Evolutionary conservation across 441 rosid species (phyloP), one percentile per base, ranked within the genome.

Genomic region (Populus trichocarpa): DNA sequence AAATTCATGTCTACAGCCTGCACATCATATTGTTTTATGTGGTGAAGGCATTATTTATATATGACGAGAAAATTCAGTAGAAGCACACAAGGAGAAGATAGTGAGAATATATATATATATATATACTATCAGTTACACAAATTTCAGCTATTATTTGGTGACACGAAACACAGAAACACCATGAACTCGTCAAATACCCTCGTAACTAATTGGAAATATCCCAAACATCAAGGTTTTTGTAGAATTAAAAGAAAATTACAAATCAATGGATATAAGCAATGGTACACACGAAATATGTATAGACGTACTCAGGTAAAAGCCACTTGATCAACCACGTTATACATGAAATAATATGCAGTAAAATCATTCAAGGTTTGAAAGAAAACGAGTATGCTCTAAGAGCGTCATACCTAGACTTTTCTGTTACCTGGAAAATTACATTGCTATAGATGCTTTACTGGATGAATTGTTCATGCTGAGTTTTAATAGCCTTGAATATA

Each of bases 1-100:
- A 85, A 94, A 96, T 83, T 93, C 98, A 42, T 94, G 99, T 76
- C 85, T 91, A 79, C 99, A 96, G 59, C 97, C 98, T 96, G 91
- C 85, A 82, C 22, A 75, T 30, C 38, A 18, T 3, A 67, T 63
- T 9, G 12, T 36, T 46, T 23, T 61, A 25, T 25, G 2, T 11
- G n/a, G 30, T 13, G 13, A 22, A 7, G 4, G 6, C 35, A 32
- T 63, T 30, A 1, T 69, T 70, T 64, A 70, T 33, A 9, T 5
- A 25, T 23, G n/a, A 10, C 4, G n/a, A n/a, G 69, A 61, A 1
- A 2, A 73, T 63, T 73, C 76, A 73, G 12, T 67, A 32, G 2
- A 12, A 63, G 23, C 33, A 73, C 33, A 35, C 10, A 23, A 74
- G 61, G 25, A 35, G 53, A 16, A 53, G 22, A 50, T 6, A 1